These are phyloP conservation scores for Passalora sequoiae DNA, from an alignment of 2,329 filamentous ascomycete genomes.

Conservation along the genomic window DNA sequence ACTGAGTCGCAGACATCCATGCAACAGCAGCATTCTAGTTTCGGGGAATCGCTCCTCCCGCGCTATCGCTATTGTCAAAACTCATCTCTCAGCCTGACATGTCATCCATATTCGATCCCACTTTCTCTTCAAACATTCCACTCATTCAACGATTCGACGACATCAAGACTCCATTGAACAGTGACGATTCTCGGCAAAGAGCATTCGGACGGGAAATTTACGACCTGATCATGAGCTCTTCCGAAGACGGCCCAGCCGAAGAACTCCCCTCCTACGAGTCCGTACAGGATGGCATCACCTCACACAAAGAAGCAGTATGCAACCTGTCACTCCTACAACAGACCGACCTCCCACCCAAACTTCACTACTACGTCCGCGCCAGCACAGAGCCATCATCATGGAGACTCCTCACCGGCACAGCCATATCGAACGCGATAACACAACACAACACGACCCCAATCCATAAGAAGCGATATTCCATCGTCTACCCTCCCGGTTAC, in stretches of 20 bases:
- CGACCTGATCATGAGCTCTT: not conserved
- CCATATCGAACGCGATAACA: slow-evolving; percentile 19
- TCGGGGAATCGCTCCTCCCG: no score
- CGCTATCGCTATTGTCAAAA: no score
- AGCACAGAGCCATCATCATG: slow-evolving; percentile 14
- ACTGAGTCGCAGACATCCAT: not conserved
- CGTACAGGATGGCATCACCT: not conserved
- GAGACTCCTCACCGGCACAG: slow-evolving; percentile 18
- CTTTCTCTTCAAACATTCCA: not conserved
- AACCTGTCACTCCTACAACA: no score
- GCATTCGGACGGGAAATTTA: no score
- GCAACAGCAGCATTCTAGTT: not conserved
- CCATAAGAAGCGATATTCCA: slow-evolving; percentile 17
- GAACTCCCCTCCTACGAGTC: slow-evolving; percentile 1
- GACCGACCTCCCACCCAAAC: no score
- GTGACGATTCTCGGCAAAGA: slow-evolving; percentile 9
- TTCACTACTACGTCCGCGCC: slow-evolving; percentile 18
- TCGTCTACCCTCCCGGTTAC: slow-evolving; percentile 20
- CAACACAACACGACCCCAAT: slow-evolving; percentile 11
- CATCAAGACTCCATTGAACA: no score
- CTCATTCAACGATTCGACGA: not conserved
- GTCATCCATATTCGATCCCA: not conserved
- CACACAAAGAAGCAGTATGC: no score
- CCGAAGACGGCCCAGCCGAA: no score
- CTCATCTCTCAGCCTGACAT: no score